phyloP scores from a whole-genome alignment of 192 early-diverging fungal genomes.

The Coemansia sp. region DNA sequence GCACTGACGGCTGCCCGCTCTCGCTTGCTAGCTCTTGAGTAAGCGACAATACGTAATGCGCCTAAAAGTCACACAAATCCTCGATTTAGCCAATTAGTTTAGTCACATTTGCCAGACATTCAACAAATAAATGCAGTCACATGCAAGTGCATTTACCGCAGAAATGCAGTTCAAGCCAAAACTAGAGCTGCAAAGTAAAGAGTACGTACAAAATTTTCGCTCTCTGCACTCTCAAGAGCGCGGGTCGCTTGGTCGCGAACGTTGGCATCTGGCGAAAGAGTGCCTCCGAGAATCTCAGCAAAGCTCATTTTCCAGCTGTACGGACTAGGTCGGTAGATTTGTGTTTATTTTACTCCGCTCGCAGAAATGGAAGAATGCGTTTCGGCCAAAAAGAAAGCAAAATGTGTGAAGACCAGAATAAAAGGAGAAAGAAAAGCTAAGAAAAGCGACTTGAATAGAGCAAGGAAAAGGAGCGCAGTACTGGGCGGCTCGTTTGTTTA shows the following conservation, averaged over 20 bases:
- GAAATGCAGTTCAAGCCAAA: background rate
- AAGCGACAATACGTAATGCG: constrained; percentile 67
- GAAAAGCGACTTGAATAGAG: constrained; percentile 7
- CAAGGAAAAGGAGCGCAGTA: background rate
- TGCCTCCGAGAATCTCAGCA: constrained; percentile 73
- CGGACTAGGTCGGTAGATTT: constrained; percentile 3
- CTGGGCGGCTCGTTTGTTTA: background rate
- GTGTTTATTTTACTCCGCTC: background rate
- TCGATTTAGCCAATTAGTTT: background rate
- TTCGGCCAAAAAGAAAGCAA: constrained; percentile 1
- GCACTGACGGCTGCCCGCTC: constrained; percentile 60
- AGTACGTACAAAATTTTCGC: constrained; percentile 81
- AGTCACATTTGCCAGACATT: background rate
- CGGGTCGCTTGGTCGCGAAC: constrained; percentile 81
- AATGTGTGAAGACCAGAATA: constrained; percentile 2
- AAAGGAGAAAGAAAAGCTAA: background rate
- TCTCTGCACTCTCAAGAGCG: constrained; percentile 70
- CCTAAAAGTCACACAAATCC: constrained; percentile 43
- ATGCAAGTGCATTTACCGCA: constrained; percentile 3
- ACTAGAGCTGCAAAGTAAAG: constrained; percentile 1
- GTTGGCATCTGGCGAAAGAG: constrained; percentile 75
- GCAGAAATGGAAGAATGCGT: constrained; percentile 13
- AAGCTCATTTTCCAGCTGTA: constrained; percentile 57
- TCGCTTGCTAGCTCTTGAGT: constrained; percentile 84
- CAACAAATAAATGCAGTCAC: background rate